Base-by-base conservation (phyloP, 257 asterid species). In the Rehmannia glutinosa region DNA sequence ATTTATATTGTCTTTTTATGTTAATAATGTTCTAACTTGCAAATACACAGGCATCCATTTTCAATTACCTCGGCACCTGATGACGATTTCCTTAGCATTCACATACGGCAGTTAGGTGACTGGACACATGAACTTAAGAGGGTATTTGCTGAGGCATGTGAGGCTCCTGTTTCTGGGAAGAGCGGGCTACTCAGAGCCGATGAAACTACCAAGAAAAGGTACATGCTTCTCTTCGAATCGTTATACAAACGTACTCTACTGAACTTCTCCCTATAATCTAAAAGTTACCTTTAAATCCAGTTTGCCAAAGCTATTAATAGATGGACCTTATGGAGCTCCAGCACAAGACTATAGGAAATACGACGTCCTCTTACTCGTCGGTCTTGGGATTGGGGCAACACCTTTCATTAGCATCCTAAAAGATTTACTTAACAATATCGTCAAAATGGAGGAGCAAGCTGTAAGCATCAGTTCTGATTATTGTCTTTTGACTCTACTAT, bases 281-380 rank as follows among this genome's bases (percentile, higher is more conserved):
- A 76, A 73, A 15, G 8, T 62, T 64, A 32, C 42, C 41, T 66
- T 68, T 64, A 63, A 75, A 64, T 86, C 66, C 95, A 92, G 98
- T 80, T 81, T 92, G 77, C 98, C 98, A 20, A 89, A 86, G 95
- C 86, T 92, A 56, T 72, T 83, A 73, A 92, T 92, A 69, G 98
- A 92, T 65, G 98, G 98, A 58, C 98, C 98, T 61, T 92, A 92
- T 62, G 98, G 98, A 56, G 98, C 98, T 72, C 98, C 98, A 38
- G 98, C 98, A 24, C 98, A 92, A 81, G 95, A 92, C 66, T 89
- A 89, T 55, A 63, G 68, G 30, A 92, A 92, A 50, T 92, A 92
- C 32, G 98, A 92, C 4, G 96, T 92, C 43, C 83, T 92, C 68
- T 77, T 92, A 56, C 95, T 92, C 33, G 91, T 92, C n/a, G 98